Percentiles rank a stretch among this genome's conserved stretches.
Evolutionary conservation across 169 alveolate genomes (phyloP).

Genomic region (Besnoitia besnoiti): DNA sequence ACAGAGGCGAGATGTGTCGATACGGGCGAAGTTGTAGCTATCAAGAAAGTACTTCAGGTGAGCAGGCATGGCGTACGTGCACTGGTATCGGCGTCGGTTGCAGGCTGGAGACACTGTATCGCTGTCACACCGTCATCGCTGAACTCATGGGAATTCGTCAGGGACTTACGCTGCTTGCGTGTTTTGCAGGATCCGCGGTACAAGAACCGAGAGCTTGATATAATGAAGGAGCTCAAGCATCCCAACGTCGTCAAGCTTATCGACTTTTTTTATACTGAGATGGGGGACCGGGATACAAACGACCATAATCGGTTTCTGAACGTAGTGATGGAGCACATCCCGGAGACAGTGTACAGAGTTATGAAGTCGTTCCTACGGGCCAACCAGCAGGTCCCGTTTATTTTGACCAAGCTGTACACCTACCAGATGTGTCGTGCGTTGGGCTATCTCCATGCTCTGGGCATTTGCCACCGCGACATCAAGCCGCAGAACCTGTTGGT

Average conservation of each 20-base stretch:
- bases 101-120: background rate
- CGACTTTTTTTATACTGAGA: slow-evolving; percentile 89
- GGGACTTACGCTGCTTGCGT: background rate
- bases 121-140: background rate
- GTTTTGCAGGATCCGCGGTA: slow-evolving; percentile 89
- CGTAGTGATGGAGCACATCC: slow-evolving; percentile 97
- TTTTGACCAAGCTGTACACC: slow-evolving; percentile 92
- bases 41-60: slow-evolving; percentile 96
- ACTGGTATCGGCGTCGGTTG: too few species aligned
- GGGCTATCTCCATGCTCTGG: slow-evolving; percentile 94
- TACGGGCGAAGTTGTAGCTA: slow-evolving; percentile 96
- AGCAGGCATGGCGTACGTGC: background rate
- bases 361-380: slow-evolving; percentile 88
- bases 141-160: background rate
- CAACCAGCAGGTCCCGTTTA: slow-evolving; percentile 89
- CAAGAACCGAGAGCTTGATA: slow-evolving; percentile 95
- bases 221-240: slow-evolving; percentile 93
- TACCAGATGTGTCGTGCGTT: slow-evolving; percentile 95
- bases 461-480: slow-evolving; percentile 97
- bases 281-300: slow-evolving; percentile 48
- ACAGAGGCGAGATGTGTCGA: slow-evolving; percentile 93
- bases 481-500: slow-evolving; percentile 99
- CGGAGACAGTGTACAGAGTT: slow-evolving; percentile 95
- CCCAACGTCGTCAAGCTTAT: slow-evolving; percentile 92
- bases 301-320: slow-evolving; percentile 86